Evolutionary conservation across 192 early-diverging fungal genomes (phyloP).

Genomic region (Chytriomyces sp.): DNA sequence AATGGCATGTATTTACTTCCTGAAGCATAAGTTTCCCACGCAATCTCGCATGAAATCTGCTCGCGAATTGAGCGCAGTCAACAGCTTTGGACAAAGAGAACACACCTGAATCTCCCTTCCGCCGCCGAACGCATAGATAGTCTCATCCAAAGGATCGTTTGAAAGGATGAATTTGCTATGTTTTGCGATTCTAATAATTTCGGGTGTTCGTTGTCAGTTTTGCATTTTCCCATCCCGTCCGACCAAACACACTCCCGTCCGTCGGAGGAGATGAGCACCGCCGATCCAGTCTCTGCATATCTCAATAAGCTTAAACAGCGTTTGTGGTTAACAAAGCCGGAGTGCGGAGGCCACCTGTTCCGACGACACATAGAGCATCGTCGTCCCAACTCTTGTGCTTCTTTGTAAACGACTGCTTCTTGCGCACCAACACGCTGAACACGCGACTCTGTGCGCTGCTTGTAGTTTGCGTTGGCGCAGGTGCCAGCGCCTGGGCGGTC

Average conservation of each 20-base stretch:
- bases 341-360: not conserved
- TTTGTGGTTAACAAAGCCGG: not conserved
- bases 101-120: conserved; percentile 21
- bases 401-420: conserved; percentile 12
- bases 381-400: conserved; percentile 26
- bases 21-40: conserved; percentile 7
- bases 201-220: too few species aligned
- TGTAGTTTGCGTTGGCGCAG: too few species aligned
- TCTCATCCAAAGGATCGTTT: not conserved
- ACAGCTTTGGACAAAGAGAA: not conserved
- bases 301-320: not conserved
- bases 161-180: not conserved
- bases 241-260: conserved; percentile 2
- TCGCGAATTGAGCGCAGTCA: not conserved
- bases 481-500: too few species aligned
- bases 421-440: conserved; percentile 9
- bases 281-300: not conserved
- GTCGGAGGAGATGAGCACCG: not conserved
- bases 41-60: conserved; percentile 11
- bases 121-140: conserved; percentile 10
- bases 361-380: not conserved
- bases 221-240: too few species aligned
- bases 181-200: conserved; percentile 10
- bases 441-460: too few species aligned
- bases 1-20: not conserved